Evolutionary conservation across 441 rosid genomes (phyloP), one percentile per base, ranked within the genome.

Genomic region (Brassica hybrid): DNA sequence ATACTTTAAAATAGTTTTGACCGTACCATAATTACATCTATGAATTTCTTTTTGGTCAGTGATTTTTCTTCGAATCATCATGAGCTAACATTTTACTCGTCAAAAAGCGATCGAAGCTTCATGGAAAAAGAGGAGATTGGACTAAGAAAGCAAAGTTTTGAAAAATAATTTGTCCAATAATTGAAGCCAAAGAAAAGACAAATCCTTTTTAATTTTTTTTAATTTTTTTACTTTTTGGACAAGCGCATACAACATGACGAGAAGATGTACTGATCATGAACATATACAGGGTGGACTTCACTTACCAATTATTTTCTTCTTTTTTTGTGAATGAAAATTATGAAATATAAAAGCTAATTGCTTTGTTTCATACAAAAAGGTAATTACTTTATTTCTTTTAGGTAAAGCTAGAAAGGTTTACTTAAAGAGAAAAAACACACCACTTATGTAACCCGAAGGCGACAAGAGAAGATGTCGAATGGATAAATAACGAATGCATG

Each of bases 181-280:
- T 80, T 75, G 76, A 80, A 75, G 60, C 38, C 76, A 34, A 71
- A 52, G 65, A 66, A 65, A 75, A 75, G 83, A 75, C 79, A 80
- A 80, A 74, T 19, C n/a, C 3, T 32, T 72, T 71, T 41, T 12
- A 36, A 30, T 27, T 27, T 7, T 9, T 21, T 21, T 21, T 1
- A 21, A 16, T 14, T 13, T 16, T 38, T n/a, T 32, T 14, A 9
- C 14, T 12, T 66, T 41, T 52, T 27, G 67, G 11, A 63, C 38
- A 75, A 75, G 77, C 71, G 79, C 83, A 80, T 75, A 79, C 80
- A 80, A 50, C 73, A 71, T 71, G 76, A 71, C 34, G 58, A 66
- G 43, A 52, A 74, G 8, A 16, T 65, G 65, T 75, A 62, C 78
- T 58, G 32, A n/a, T 80, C 79, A 60, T 48, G 19, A 54, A 59